Evolutionary conservation across 148 eudicot genomes (phyloP), one percentile per base, ranked within the genome.

Genomic region (Amaranthus hypochondriacus): DNA sequence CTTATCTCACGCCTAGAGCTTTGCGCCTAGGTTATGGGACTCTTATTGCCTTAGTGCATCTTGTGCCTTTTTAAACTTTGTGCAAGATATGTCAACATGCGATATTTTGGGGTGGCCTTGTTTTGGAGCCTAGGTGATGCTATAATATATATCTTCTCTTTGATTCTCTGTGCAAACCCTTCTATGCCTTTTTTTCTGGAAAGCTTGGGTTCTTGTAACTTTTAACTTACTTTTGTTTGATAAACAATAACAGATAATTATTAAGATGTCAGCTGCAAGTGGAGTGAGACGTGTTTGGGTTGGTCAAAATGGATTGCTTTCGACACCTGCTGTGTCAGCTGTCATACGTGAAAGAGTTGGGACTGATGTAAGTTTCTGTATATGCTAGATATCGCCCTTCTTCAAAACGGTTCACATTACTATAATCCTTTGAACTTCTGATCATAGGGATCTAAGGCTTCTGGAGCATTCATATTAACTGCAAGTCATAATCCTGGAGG

Each of bases 401-500:
- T 12, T 66, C 7, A 60, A 18, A 59, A 54, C 7, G 62, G 43
- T 56, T 64, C 52, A 51, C 15, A 5, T 48, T n/a, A 64, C 1
- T 14, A 51, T 75, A 58, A 49, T 57, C 50, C 14, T 57, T 28
- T 66, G n/a, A 39, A 8, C 13, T 77, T 15, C 54, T 76, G 54
- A 69, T 68, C 9, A 46, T 71, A 93, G 98, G 98, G 90, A 66
- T 89, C 91, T 58, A 93, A 83, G 86, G 93, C 97, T 71, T 83
- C 86, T 72, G 98, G 98, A 76, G 89, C 89, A 66, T 94, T 94
- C 66, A 94, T 94, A 71, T 86, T 94, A 85, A 94, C 98, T 68
- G 98, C 98, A 5, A 94, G 98, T 75, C 98, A 94, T 83, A 94
- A 94, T 80, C 98, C 98, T 62, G 98, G 98, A 65, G 98, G 98